Base-by-base conservation (phyloP, 2,329 filamentous ascomycete species). In the Beauveria sp. region DNA sequence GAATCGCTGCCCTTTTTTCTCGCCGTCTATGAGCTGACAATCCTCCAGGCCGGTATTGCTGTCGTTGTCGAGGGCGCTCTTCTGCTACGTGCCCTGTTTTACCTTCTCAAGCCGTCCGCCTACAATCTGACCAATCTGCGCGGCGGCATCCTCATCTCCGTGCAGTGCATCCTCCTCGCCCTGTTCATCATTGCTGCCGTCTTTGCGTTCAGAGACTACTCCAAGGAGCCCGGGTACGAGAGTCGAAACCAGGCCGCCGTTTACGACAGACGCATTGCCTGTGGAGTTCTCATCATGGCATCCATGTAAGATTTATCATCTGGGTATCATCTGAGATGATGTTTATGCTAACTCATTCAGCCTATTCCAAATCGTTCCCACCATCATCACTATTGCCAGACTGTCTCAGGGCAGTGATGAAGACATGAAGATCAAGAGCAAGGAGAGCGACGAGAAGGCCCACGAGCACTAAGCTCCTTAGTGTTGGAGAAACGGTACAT, bases 211-310 rank as follows among this genome's bases (percentile, higher is more conserved):
- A 28, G 58, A 22, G 58, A 61, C n/a, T 61, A 61, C 51, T 53
- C 58, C 28, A 61, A 61, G 50, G 58, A 61, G 42, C 50, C 58
- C 2, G 58, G 58, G 8, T 61, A 61, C 24, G 58, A 26, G 58
- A 61, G 58, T 42, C 40, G 58, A 18, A 31, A 24, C 40, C 58
- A 61, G 43, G 58, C 58, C 16, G 58, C 58, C 40, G 50, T 61
- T 31, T 61, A 61, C 50, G 58, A 54, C 14, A 38, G 31, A 40
- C 58, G 58, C 51, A 61, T 61, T 42, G 58, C 58, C 14, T 52
- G 49, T 18, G 58, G 58, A 28, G 58, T 62, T 45, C 49, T 62
- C 22, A 62, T 62, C 20, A 58, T 62, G 53, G 60, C 60, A 9
- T 62, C 54, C 16, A 58, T 62, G 60, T 62, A 50, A 59, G 53